Evolutionary conservation across 2,329 filamentous ascomycete genomes (phyloP).

Genomic region (Aspergillus bombycis): DNA sequence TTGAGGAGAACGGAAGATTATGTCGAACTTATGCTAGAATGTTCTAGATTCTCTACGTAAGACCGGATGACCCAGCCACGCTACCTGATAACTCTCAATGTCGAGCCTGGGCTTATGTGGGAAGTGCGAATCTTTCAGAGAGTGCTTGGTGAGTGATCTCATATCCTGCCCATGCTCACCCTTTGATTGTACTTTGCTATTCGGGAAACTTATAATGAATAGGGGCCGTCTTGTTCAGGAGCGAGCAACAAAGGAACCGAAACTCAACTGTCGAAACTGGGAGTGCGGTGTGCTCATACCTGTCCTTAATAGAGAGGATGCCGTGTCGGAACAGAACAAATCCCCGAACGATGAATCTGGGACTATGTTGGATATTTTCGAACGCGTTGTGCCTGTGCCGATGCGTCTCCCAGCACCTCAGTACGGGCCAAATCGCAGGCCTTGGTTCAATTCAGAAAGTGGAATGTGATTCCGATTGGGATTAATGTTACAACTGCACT

Average conservation of each 20-base stretch:
- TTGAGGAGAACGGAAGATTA: background rate
- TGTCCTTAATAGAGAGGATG: conserved; percentile 39
- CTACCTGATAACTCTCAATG: conserved; percentile 30
- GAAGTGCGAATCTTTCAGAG: conserved; percentile 89
- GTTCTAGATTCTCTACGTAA: conserved; percentile 38
- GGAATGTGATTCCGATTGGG: background rate
- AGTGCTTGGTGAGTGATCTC: conserved; percentile 76
- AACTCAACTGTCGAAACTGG: conserved; percentile 88
- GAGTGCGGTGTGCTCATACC: conserved; percentile 87
- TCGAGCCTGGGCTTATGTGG: conserved; percentile 78
- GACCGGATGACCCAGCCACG: conserved; percentile 30
- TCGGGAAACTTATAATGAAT: background rate
- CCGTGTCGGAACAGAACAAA: conserved; percentile 8
- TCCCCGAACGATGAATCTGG: conserved; percentile 4
- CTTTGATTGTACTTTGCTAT: background rate
- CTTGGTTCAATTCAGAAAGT: conserved; percentile 30
- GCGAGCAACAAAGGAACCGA: conserved; percentile 66
- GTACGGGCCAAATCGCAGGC: conserved; percentile 24
- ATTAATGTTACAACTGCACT: background rate
- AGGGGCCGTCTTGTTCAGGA: conserved; percentile 81
- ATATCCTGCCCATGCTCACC: background rate
- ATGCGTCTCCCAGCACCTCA: conserved; percentile 43
- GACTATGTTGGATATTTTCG: conserved; percentile 36
- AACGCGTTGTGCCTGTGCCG: conserved; percentile 47
- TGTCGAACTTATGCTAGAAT: conserved; percentile 8